phyloP scores from a whole-genome alignment of 441 rosid species.

The Lepidium campestre region DNA sequence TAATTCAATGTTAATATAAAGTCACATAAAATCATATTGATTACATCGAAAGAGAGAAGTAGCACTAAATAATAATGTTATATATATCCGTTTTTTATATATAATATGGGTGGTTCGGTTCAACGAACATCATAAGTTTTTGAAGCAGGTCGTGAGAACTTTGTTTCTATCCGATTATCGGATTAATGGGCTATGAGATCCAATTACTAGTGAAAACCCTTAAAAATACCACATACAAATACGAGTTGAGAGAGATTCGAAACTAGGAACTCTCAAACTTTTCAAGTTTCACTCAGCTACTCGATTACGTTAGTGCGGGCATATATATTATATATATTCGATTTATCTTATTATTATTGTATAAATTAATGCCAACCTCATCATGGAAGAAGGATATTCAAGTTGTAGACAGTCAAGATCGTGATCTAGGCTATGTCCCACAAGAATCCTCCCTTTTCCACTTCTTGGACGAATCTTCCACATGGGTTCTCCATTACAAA shows the following conservation, averaged over 20 bases:
- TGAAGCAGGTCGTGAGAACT: too few relatives aligned
- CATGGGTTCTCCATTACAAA: constrained; percentile 81
- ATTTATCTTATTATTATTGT: background rate
- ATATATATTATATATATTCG: too few relatives aligned
- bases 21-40: background rate
- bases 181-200: too few relatives aligned
- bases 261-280: too few relatives aligned
- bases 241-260: too few relatives aligned
- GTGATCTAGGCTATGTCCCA: constrained; percentile 82
- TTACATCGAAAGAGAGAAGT: background rate
- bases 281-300: too few relatives aligned
- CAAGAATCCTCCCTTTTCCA: constrained; percentile 82
- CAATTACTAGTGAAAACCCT: too few relatives aligned
- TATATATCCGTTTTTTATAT: background rate
- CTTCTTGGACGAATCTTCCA: constrained; percentile 82
- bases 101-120: too few relatives aligned
- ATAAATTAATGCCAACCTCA: constrained; percentile 41
- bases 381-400: constrained; percentile 77
- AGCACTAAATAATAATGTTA: constrained; percentile 2
- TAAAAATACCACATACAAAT: too few relatives aligned
- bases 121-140: too few relatives aligned
- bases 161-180: too few relatives aligned
- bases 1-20: background rate
- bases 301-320: too few relatives aligned
- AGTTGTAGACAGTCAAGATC: constrained; percentile 68